A percentile compares a stretch with the other conserved stretches of the same genome.
Evolutionary conservation across 2,329 filamentous ascomycete genomes (phyloP).

Genomic region (Polytolypa hystricis): DNA sequence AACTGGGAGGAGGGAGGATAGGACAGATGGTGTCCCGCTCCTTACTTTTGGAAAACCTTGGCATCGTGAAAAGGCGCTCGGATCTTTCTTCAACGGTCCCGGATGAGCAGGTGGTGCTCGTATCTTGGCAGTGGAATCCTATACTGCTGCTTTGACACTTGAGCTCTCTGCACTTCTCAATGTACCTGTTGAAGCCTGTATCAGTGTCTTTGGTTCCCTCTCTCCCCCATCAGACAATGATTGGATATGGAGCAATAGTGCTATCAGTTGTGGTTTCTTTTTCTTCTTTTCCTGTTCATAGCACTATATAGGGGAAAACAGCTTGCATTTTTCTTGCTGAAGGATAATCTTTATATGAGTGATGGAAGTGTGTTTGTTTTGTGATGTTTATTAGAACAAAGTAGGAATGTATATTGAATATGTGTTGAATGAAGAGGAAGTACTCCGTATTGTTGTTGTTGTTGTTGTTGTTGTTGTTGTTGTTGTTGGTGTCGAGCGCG

Average conservation of each 20-base stretch:
- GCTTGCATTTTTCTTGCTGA: not conserved
- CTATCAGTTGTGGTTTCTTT: not conserved
- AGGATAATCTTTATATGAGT: not conserved
- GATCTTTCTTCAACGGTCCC: not conserved
- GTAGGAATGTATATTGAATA: too few species aligned
- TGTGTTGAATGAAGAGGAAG: too few species aligned
- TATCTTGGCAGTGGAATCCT: conserved; percentile 13
- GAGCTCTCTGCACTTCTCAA: conserved; percentile 22
- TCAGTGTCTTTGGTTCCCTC: not conserved
- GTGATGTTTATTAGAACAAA: too few species aligned
- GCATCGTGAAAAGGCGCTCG: not conserved
- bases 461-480: too few species aligned
- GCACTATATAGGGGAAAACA: not conserved
- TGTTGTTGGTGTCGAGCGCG: too few species aligned
- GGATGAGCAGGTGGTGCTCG: conserved; percentile 26
- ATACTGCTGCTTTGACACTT: conserved; percentile 20
- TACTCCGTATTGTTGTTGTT: too few species aligned
- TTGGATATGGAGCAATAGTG: not conserved
- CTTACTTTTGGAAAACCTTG: not conserved
- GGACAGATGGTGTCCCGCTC: not conserved
- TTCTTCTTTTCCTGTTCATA: not conserved
- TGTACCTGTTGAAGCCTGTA: not conserved
- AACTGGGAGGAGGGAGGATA: not conserved
- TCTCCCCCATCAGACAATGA: not conserved
- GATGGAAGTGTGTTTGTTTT: too few species aligned